Conservation (phyloP, 768 basidiomycete genomes). For the Russula vinacea region DNA sequence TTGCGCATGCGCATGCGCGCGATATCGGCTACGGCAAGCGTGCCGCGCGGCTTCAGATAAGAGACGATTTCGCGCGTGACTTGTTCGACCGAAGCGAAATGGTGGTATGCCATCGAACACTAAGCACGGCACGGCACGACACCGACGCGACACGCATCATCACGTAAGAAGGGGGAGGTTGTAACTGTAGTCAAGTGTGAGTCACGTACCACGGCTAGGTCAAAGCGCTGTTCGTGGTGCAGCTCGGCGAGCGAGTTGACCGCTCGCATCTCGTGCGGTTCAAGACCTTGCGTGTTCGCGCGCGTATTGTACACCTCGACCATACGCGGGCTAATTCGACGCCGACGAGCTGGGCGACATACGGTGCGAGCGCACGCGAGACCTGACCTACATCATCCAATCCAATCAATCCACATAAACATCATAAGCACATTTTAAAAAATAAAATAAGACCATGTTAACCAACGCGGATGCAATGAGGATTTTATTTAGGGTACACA, state of each 20-base stretch:
- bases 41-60: conserved; percentile 61
- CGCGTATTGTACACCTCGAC: conserved; percentile 63
- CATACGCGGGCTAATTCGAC: conserved; percentile 73
- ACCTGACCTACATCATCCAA: conserved; percentile 48
- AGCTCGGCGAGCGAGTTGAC: conserved; percentile 52
- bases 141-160: background rate
- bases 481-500: background rate
- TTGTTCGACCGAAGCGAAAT: conserved; percentile 48
- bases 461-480: background rate
- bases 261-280: conserved; percentile 63
- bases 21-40: conserved; percentile 56
- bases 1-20: too few species aligned
- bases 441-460: background rate
- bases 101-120: conserved; percentile 66
- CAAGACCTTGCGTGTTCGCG: conserved; percentile 58
- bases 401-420: too few species aligned
- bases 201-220: conserved; percentile 62
- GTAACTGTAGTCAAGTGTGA: too few species aligned
- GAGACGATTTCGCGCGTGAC: conserved; percentile 52
- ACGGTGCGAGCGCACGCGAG: conserved; percentile 56
- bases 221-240: conserved; percentile 53
- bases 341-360: conserved; percentile 63
- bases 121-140: conserved; percentile 32
- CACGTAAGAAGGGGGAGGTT: background rate
- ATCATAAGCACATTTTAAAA: background rate